Conservation (phyloP, 2,329 filamentous ascomycete genomes). For the Diplodia scrobiculata region DNA sequence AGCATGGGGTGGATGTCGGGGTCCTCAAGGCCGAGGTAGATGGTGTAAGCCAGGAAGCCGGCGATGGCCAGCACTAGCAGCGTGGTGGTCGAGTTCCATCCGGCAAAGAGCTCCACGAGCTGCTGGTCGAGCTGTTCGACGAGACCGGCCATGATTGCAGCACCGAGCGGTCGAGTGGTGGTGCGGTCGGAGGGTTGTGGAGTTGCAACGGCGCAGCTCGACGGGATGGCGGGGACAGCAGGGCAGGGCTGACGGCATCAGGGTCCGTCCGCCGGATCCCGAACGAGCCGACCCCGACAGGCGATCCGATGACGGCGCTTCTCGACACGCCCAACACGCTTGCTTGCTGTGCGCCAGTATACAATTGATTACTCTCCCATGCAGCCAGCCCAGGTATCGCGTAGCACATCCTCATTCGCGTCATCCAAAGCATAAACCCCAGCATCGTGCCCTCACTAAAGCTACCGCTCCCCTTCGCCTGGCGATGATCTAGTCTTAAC, state of each 20-base stretch:
- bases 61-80: conserved; percentile 67
- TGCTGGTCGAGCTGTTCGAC: conserved; percentile 71
- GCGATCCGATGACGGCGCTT: no score
- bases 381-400: conserved; percentile 11
- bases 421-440: conserved; percentile 23
- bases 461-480: conserved; percentile 26
- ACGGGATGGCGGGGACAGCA: neutral
- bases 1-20: conserved; percentile 91
- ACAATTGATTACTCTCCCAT: conserved; percentile 7
- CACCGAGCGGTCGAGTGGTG: conserved; percentile 30
- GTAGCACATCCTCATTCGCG: conserved; percentile 16
- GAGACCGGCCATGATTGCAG: conserved; percentile 47
- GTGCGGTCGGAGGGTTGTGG: neutral
- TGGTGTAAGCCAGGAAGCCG: conserved; percentile 68
- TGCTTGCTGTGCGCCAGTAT: conserved; percentile 1
- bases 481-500: conserved; percentile 26
- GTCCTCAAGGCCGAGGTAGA: conserved; percentile 68
- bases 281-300: neutral
- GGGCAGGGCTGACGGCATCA: conserved; percentile 24
- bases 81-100: conserved; percentile 83
- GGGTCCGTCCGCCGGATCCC: conserved; percentile 11
- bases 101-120: conserved; percentile 68
- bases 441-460: conserved; percentile 17
- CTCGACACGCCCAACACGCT: no score
- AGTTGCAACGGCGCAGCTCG: neutral